Base-by-base conservation (phyloP, 306 rosid genomes). In the Cicer pinnatifidum region DNA sequence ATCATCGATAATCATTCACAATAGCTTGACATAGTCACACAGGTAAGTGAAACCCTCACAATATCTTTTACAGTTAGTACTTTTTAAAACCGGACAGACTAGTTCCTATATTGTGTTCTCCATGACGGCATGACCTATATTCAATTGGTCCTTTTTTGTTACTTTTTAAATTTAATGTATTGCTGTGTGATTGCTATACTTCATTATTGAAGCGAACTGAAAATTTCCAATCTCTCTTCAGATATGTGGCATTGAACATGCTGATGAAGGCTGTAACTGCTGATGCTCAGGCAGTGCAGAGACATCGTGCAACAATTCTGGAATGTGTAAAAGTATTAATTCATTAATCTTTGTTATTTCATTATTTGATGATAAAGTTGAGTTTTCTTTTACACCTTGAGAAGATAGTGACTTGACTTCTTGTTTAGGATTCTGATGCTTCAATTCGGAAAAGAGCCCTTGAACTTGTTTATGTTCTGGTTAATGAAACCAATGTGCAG, bases 391-490 rank as follows among this genome's bases (percentile, higher is more conserved):
- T 72, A 59, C 64, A 74, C 44, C 64, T 70, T 66, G 83, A 75
- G 46, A 81, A 79, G 70, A 51, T 76, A 69, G 43, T 87, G 54
- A 81, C 52, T 73, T 71, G 72, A 72, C 69, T 76, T 70, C 79
- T 84, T 46, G 62, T 47, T 80, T 78, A 94, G 97, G 99, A 94
- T 87, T 81, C 91, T 60, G 99, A 94, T 82, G 97, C 96, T 76
- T 90, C 97, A 75, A 91, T 94, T 81, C 87, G 91, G 71, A 94
- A 90, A 86, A 91, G 97, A 86, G 99, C 99, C 44, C 97, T 94
- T 77, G 99, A 91, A 79, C 97, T 94, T 84, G 93, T 90, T 69
- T 94, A 89, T 58, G 82, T 85, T 82, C 87, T 94, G 81, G 84
- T 94, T 77, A 94, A 94, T 72, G 99, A 88, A 72, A 88, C 83